Base-by-base conservation (phyloP, 2,329 filamentous ascomycete genomes). In the Aspergillus terreus region DNA sequence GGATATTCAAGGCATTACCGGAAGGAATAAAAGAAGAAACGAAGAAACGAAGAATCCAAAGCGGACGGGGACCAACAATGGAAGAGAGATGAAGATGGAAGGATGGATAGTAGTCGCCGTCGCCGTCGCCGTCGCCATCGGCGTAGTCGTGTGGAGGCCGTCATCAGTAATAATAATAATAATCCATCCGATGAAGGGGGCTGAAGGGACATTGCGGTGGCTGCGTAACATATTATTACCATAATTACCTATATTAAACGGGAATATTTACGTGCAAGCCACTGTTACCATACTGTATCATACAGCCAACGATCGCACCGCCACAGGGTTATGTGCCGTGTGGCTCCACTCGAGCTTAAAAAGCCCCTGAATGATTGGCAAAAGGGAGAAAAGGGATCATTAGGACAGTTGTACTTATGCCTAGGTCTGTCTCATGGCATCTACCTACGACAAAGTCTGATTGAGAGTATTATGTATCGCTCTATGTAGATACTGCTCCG, bases 271-370 rank as follows among this genome's bases (percentile, higher is more conserved):
- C 27, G 3, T 7, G 27, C 27, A 30, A 30, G 27, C 27, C 27
- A 30, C 27, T 30, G 14, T 42, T n/a, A 17, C 35, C 35, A 36
- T 44, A 51, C 44, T 25, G 38, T 47, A 47, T 38, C 14, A 21
- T 42, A 36, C 19, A 38, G n/a, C 9, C 2, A 21, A n/a, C 43
- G 52, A 50, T 33, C 19, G 56, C 56, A 61, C 57, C 59, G 59
- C 59, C 59, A 60, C 56, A 51, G 32, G 32, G 15, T 23, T 42
- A 43, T 46, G 47, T 49, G 30, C 44, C 43, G 50, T 47, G 44
- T 49, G 47, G 57, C 53, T 61, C 59, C 59, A 61, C 54, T 41
- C 25, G 40, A 60, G 58, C 58, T 61, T 58, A 51, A 55, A 49
- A 48, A 51, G 33, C 59, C 59, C 59, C 58, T 60, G 58, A 60